Evolutionary conservation across 1,139 yeast genomes (phyloP).

Genomic region (Protomyces pachydermus): DNA sequence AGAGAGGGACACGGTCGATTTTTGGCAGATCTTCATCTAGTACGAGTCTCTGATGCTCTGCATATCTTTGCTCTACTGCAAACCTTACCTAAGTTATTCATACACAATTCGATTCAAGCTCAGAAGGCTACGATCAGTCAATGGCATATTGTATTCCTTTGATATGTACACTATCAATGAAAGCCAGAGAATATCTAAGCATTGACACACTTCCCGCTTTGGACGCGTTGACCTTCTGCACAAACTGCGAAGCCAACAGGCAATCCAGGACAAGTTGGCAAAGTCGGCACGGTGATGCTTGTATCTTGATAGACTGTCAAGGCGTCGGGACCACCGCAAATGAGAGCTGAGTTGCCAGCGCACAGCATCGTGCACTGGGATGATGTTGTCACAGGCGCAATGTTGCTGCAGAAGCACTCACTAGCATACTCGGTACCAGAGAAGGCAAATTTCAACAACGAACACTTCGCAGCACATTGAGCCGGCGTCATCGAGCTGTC

Average conservation of each 20-base stretch:
- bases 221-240: background rate
- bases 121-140: no score
- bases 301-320: no score
- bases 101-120: no score
- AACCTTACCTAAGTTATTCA: no score
- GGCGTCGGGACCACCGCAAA: background rate
- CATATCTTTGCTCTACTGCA: no score
- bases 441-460: conserved; percentile 3
- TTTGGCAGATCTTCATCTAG: no score
- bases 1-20: no score
- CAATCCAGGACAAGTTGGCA: background rate
- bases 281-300: no score
- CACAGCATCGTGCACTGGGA: conserved; percentile 8
- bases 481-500: conserved; percentile 16
- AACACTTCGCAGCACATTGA: conserved; percentile 10
- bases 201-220: background rate
- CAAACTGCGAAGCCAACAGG: background rate
- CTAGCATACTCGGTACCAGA: conserved; percentile 18
- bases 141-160: no score
- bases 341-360: conserved; percentile 33
- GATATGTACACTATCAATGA: no score
- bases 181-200: background rate
- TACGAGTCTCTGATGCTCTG: no score
- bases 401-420: conserved; percentile 20
- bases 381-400: conserved; percentile 3